Conservation (phyloP, 176 grass and related monocot species). For the Zoysia pacifica region DNA sequence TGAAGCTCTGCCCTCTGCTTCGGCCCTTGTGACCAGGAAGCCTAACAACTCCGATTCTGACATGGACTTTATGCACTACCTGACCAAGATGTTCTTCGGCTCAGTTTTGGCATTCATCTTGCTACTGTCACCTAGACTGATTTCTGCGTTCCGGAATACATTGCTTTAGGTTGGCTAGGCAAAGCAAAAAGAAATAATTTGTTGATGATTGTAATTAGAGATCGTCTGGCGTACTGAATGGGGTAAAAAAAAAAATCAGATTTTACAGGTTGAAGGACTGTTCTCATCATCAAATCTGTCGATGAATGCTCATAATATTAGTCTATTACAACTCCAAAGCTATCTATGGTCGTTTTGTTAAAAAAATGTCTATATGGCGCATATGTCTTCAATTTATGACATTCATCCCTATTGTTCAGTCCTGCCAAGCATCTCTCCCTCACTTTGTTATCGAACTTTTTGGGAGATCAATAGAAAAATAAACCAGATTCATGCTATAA, state of each 20-base stretch:
- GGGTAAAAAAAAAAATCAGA: background rate
- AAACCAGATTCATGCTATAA: too few relatives aligned
- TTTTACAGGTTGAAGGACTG: background rate
- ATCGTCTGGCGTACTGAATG: background rate
- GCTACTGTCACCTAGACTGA: constrained; percentile 64
- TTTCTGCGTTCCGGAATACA: constrained; percentile 62
- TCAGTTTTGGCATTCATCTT: constrained; percentile 75
- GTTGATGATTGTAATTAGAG: background rate
- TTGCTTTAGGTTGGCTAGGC: constrained; percentile 40
- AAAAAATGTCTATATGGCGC: background rate
- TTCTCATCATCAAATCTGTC: background rate
- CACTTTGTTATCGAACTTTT: too few relatives aligned
- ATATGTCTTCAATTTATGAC: too few relatives aligned
- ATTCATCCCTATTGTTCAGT: background rate
- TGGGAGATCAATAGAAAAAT: too few relatives aligned
- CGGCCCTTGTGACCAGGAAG: constrained; percentile 34
- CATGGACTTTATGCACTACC: constrained; percentile 52
- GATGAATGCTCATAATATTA: background rate
- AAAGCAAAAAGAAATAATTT: background rate
- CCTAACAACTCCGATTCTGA: constrained; percentile 17
- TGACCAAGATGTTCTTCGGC: constrained; percentile 71
- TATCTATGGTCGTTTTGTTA: too few relatives aligned
- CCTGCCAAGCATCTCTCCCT: background rate
- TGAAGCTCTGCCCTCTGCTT: constrained; percentile 70
- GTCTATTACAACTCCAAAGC: background rate